phyloP scores from a whole-genome alignment of 768 basidiomycete species.

The Boletus subparvulus region DNA sequence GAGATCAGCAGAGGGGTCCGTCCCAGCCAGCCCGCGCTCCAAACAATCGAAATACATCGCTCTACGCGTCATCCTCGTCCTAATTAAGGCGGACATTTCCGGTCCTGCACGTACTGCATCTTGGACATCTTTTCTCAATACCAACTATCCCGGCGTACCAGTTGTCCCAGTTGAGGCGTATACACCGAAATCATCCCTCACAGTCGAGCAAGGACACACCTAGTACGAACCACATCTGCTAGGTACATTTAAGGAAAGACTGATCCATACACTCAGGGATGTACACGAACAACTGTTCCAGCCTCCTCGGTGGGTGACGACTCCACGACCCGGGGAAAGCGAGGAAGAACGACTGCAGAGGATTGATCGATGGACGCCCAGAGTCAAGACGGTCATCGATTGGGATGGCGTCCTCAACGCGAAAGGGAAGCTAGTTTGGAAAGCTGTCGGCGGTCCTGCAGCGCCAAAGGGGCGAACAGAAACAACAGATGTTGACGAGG shows the following conservation, averaged over 20 bases:
- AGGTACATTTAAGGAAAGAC: conserved; percentile 54
- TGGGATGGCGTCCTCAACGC: conserved; percentile 65
- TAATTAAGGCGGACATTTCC: conserved; percentile 87
- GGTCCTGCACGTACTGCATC: conserved; percentile 60
- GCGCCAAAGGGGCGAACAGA: conserved; percentile 28
- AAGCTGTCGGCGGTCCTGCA: conserved; percentile 42
- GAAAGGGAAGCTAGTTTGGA: conserved; percentile 44
- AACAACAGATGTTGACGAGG: conserved; percentile 20
- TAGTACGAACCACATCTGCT: conserved; percentile 69
- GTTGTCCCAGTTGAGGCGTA: conserved; percentile 82
- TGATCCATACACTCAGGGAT: conserved; percentile 63
- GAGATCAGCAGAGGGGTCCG: too few species aligned
- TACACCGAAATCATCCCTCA: conserved; percentile 41
- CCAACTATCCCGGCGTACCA: conserved; percentile 50
- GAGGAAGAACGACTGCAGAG: conserved; percentile 46
- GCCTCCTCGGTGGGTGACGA: conserved; percentile 59
- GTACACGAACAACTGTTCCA: conserved; percentile 66
- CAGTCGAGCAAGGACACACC: conserved; percentile 41
- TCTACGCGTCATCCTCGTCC: conserved; percentile 57
- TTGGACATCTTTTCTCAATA: conserved; percentile 62
- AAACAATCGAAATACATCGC: conserved; percentile 32
- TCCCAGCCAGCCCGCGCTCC: conserved; percentile 11
- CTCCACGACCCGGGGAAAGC: conserved; percentile 38
- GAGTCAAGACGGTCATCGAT: conserved; percentile 63
- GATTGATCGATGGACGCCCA: conserved; percentile 61